Conservation (phyloP, 768 basidiomycete genomes). For the Lactarius deliciosus region DNA sequence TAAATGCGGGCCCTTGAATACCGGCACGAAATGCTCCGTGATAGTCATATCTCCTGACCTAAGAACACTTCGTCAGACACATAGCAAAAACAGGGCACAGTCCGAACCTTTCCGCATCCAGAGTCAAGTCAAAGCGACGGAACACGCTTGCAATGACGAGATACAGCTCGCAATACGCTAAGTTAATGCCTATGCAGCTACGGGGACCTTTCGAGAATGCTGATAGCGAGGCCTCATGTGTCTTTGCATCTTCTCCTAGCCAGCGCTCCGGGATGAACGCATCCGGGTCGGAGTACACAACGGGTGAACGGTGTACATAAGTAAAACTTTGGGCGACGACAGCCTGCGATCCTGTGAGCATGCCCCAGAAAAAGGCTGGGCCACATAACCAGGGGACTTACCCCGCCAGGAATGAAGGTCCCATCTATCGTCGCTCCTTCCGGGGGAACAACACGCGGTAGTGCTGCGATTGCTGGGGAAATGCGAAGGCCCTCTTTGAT, state of each 20-base stretch:
- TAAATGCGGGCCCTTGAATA: too few relatives aligned
- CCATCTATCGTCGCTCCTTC: slow-evolving; percentile 6
- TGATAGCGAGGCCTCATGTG: not conserved
- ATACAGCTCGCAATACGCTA: slow-evolving; percentile 1
- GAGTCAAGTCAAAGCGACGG: slow-evolving; percentile 1
- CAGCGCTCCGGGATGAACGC: not conserved
- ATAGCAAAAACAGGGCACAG: too few relatives aligned
- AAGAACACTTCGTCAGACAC: not conserved
- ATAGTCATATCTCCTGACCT: not conserved
- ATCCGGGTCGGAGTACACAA: not conserved
- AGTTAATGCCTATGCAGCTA: not conserved
- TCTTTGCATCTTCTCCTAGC: not conserved
- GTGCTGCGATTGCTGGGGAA: slow-evolving; percentile 1
- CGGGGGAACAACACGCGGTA: slow-evolving; percentile 23
- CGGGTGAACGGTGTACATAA: not conserved
- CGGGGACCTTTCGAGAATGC: slow-evolving; percentile 5
- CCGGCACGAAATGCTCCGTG: too few relatives aligned
- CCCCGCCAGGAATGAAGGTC: not conserved
- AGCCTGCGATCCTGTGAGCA: not conserved
- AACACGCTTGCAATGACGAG: not conserved
- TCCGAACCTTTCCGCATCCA: not conserved
- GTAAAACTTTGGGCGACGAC: not conserved
- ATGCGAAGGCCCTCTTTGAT: not conserved
- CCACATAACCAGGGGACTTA: not conserved
- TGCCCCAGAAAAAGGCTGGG: not conserved